phyloP scores from a whole-genome alignment of 1,284 basidiomycete species.

The Trichosporon inkin region DNA sequence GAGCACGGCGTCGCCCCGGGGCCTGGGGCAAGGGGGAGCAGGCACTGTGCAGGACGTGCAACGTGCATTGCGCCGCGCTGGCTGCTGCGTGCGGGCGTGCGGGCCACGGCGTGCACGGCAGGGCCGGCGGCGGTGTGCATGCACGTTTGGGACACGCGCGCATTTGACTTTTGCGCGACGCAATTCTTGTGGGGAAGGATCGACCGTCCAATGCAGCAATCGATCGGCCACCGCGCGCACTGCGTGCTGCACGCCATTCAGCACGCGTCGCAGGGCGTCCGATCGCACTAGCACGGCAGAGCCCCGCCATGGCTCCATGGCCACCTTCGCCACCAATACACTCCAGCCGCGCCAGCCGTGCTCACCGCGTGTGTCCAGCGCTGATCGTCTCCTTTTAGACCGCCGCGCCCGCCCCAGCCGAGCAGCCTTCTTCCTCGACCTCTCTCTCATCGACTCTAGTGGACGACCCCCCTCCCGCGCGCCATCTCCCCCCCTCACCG shows the following conservation, averaged over 20 bases:
- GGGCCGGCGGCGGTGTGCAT: neutral
- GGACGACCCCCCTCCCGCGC: neutral
- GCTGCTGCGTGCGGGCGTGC: neutral
- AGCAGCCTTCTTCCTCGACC: neutral
- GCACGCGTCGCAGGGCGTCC: neutral
- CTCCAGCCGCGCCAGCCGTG: neutral
- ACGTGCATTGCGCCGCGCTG: neutral
- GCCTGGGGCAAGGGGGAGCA: too few relatives aligned
- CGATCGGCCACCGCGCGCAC: neutral
- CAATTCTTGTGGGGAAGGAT: slow-evolving; percentile 5
- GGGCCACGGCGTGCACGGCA: neutral
- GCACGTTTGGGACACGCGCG: neutral
- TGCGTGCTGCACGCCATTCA: neutral
- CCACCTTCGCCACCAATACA: neutral
- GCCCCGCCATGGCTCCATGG: neutral
- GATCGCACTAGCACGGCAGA: neutral
- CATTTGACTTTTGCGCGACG: slow-evolving; percentile 1
- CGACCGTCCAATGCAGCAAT: slow-evolving; percentile 2
- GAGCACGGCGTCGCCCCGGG: neutral
- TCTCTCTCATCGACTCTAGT: neutral
- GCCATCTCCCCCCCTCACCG: neutral
- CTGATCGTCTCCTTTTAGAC: slow-evolving; percentile 1
- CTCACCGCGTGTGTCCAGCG: neutral
- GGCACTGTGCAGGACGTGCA: too few relatives aligned
- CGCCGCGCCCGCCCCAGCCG: neutral